These are phyloP conservation scores for Pseudocercospora eumusae DNA, from an alignment of 2,329 filamentous ascomycete genomes.

Conservation along the genomic window DNA sequence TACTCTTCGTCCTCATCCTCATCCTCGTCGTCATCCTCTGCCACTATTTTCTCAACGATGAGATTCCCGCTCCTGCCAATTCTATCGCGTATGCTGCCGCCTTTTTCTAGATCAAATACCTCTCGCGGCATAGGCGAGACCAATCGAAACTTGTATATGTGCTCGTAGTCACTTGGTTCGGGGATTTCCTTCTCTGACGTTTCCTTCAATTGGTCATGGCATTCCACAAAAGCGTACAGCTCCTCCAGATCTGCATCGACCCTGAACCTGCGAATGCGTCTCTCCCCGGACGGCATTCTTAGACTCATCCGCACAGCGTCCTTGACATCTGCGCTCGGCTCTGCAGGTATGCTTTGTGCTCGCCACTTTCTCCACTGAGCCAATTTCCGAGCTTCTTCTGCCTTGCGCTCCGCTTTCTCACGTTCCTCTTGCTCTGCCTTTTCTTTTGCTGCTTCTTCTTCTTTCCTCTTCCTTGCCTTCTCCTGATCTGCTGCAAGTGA, in stretches of 20 bases:
- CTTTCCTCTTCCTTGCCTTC: constrained; percentile 71
- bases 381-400: constrained; percentile 56
- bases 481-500: constrained; percentile 86
- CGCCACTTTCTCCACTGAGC: constrained; percentile 82
- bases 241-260: constrained; percentile 75
- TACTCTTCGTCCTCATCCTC: constrained; percentile 38
- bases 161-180: constrained; percentile 69
- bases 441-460: constrained; percentile 67
- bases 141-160: constrained; percentile 81
- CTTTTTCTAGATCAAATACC: constrained; percentile 67
- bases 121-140: constrained; percentile 82
- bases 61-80: constrained; percentile 84
- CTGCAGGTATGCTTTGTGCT: constrained; percentile 63
- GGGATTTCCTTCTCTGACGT: constrained; percentile 43
- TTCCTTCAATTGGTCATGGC: constrained; percentile 65
- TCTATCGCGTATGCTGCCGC: constrained; percentile 66
- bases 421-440: constrained; percentile 67
- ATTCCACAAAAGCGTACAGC: constrained; percentile 94
- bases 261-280: constrained; percentile 75
- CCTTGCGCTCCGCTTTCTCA: constrained; percentile 63
- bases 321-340: constrained; percentile 66
- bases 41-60: constrained; percentile 72
- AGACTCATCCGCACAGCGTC: constrained; percentile 72
- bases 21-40: constrained; percentile 58
- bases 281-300: constrained; percentile 64